Conservation (phyloP, 2,329 filamentous ascomycete genomes). For the Aspergillus sp. region DNA sequence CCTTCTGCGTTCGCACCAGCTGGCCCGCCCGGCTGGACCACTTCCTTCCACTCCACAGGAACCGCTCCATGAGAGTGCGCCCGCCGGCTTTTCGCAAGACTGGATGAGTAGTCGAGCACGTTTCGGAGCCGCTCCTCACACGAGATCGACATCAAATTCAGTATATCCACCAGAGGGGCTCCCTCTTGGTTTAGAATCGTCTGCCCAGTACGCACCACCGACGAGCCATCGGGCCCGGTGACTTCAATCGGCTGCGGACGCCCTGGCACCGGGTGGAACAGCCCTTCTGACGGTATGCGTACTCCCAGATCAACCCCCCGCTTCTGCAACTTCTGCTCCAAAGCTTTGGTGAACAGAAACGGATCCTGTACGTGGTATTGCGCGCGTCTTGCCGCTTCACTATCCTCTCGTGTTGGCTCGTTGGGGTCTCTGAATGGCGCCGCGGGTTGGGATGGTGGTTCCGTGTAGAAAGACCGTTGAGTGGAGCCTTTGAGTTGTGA, state of each 20-base stretch:
- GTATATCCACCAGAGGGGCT: conserved; percentile 67
- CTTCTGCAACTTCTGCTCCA: conserved; percentile 49
- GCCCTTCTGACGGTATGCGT: conserved; percentile 48
- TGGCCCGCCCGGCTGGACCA: conserved; percentile 43
- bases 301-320: conserved; percentile 51
- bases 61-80: conserved; percentile 70
- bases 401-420: conserved; percentile 53
- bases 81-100: conserved; percentile 61
- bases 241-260: conserved; percentile 39
- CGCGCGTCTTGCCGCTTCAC: conserved; percentile 52
- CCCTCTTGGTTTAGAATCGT: conserved; percentile 61
- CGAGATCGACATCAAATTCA: conserved; percentile 73
- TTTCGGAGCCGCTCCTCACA: conserved; percentile 69
- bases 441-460: conserved; percentile 51
- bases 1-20: conserved; percentile 31
- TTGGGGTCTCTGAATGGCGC: conserved; percentile 58
- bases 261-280: conserved; percentile 37
- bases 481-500: conserved; percentile 44
- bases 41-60: conserved; percentile 64
- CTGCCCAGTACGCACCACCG: conserved; percentile 54
- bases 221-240: conserved; percentile 53
- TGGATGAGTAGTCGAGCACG: conserved; percentile 67
- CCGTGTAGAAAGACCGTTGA: conserved; percentile 54
- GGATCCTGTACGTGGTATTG: conserved; percentile 64
- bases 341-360: conserved; percentile 56